Evolutionary conservation across 2,329 filamentous ascomycete genomes (phyloP).

Genomic region (Penicillium decumbens): DNA sequence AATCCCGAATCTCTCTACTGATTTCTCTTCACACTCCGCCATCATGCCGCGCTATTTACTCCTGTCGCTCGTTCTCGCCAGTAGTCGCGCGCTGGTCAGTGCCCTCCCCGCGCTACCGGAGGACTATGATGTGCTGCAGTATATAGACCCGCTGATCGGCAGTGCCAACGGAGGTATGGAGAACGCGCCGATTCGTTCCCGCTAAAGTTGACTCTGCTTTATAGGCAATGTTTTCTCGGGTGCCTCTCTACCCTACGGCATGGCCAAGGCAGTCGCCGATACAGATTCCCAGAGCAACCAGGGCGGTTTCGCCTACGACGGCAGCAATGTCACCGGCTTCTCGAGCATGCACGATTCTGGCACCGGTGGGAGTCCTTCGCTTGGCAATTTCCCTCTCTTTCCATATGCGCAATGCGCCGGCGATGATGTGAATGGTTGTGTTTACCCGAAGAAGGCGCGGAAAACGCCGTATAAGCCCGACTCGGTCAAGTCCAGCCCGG

Average conservation of each 20-base stretch:
- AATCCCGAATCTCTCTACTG: too few relatives aligned
- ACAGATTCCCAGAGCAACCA: slow-evolving; percentile 50
- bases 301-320: slow-evolving; percentile 53
- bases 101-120: slow-evolving; percentile 12
- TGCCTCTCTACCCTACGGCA: slow-evolving; percentile 52
- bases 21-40: slow-evolving; percentile 5
- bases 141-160: slow-evolving; percentile 52
- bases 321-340: slow-evolving; percentile 50
- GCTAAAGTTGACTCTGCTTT: background rate
- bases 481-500: slow-evolving; percentile 57
- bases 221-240: slow-evolving; percentile 55
- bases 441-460: slow-evolving; percentile 54
- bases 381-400: slow-evolving; percentile 71
- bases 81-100: slow-evolving; percentile 8
- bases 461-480: slow-evolving; percentile 46
- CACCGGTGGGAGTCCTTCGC: slow-evolving; percentile 53
- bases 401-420: slow-evolving; percentile 58
- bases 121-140: slow-evolving; percentile 42
- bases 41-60: slow-evolving; percentile 10
- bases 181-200: background rate
- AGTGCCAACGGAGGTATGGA: slow-evolving; percentile 45
- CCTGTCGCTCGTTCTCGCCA: slow-evolving; percentile 12
- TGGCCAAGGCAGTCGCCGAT: slow-evolving; percentile 55
- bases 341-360: slow-evolving; percentile 49
- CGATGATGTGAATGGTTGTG: slow-evolving; percentile 59